phyloP scores from a whole-genome alignment of 1,139 yeast genomes.

The Scheffersomyces quercinus region DNA sequence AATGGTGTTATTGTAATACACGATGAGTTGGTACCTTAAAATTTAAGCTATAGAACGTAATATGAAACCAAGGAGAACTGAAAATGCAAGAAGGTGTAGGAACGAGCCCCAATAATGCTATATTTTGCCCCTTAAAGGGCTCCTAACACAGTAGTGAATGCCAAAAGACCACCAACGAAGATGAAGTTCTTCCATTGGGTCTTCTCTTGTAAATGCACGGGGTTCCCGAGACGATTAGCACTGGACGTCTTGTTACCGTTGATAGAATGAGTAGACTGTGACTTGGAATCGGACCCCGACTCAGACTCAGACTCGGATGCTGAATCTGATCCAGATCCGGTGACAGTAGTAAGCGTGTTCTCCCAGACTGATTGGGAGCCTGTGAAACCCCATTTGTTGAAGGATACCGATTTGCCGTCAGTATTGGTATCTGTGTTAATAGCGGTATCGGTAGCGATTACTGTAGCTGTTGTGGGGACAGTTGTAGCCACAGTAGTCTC shows the following conservation, averaged over 20 bases:
- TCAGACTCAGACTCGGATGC: constrained; percentile 14
- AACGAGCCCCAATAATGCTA: too few relatives aligned
- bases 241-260: constrained; percentile 8
- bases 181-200: background rate
- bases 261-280: constrained; percentile 9
- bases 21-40: too few relatives aligned
- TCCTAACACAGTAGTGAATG: background rate
- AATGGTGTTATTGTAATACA: too few relatives aligned
- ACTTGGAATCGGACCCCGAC: background rate
- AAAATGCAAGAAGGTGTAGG: too few relatives aligned
- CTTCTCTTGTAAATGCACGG: background rate
- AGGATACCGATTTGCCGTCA: constrained; percentile 17
- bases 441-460: constrained; percentile 10
- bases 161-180: background rate
- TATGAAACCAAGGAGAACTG: too few relatives aligned
- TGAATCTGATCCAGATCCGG: constrained; percentile 6
- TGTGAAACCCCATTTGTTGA: constrained; percentile 47
- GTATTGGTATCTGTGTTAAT: constrained; percentile 15
- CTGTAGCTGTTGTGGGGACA: constrained; percentile 8
- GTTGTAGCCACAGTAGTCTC: constrained; percentile 9
- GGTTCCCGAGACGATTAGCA: background rate
- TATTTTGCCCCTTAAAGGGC: background rate
- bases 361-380: constrained; percentile 42
- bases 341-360: constrained; percentile 11
- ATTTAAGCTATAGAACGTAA: too few relatives aligned